Conservation (phyloP, 306 rosid species). For the Trifolium pratense region DNA sequence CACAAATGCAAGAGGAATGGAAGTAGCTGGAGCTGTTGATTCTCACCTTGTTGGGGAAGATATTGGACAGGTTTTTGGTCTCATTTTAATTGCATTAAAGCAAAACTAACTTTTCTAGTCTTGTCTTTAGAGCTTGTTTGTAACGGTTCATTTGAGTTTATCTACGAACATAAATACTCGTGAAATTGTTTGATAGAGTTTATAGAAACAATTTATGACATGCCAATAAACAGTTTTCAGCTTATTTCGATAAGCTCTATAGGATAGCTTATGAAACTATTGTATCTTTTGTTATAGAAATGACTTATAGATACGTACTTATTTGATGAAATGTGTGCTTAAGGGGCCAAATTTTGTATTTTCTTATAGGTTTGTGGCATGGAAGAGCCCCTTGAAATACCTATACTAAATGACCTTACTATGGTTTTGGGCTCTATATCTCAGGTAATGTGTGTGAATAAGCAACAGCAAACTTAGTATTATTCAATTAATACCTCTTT, state of each 20-base stretch:
- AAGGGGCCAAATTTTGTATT: background rate
- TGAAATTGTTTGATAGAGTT: background rate
- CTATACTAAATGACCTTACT: conserved; percentile 78
- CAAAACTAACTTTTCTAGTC: no score
- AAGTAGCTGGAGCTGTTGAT: conserved; percentile 57
- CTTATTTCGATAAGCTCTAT: background rate
- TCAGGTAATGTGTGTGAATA: conserved; percentile 58
- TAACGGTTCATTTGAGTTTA: no score
- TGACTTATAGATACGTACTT: background rate
- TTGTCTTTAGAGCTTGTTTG: no score
- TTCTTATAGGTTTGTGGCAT: conserved; percentile 72
- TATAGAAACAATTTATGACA: background rate
- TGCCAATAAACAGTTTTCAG: background rate
- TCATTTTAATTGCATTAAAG: no score
- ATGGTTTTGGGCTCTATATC: conserved; percentile 96
- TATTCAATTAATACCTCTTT: background rate
- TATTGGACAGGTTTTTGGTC: conserved; percentile 48
- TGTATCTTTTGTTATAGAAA: background rate
- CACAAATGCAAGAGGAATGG: conserved; percentile 68
- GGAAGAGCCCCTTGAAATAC: conserved; percentile 91
- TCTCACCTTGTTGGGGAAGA: conserved; percentile 53
- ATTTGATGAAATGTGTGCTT: background rate
- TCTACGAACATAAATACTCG: no score
- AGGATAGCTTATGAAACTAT: background rate
- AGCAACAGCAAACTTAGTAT: background rate